Percentiles rank a stretch among this genome's conserved stretches.
Evolutionary conservation across 306 rosid species (phyloP).

Genomic region (Alnus rubra): DNA sequence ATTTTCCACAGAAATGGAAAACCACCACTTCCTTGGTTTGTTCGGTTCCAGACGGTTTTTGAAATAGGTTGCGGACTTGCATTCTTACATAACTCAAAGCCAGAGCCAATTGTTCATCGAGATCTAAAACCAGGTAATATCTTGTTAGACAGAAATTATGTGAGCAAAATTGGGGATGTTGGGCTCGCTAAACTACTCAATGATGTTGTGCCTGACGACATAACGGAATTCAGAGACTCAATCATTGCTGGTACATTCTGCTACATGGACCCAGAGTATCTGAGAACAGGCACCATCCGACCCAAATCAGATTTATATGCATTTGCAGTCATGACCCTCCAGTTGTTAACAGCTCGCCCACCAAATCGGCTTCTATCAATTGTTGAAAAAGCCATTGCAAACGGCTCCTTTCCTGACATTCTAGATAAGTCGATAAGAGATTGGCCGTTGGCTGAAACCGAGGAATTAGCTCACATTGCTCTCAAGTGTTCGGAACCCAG

Average conservation of each 20-base stretch:
- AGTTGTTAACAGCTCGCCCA: constrained; percentile 62
- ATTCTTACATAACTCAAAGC: constrained; percentile 80
- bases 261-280: constrained; percentile 98
- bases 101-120: constrained; percentile 86
- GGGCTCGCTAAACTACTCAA: constrained; percentile 80
- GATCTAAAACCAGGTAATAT: constrained; percentile 94
- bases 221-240: constrained; percentile 84
- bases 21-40: constrained; percentile 78
- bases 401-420: constrained; percentile 49
- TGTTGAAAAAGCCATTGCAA: constrained; percentile 66
- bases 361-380: constrained; percentile 62
- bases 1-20: constrained; percentile 48
- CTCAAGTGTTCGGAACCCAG: constrained; percentile 71
- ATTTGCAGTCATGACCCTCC: constrained; percentile 77
- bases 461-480: constrained; percentile 66
- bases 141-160: constrained; percentile 71
- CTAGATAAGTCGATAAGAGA: constrained; percentile 72
- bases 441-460: constrained; percentile 82
- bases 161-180: constrained; percentile 87
- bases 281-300: constrained; percentile 85
- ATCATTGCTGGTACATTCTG: constrained; percentile 84
- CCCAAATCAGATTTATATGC: constrained; percentile 94
- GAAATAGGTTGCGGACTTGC: constrained; percentile 91
- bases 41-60: constrained; percentile 62
- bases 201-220: constrained; percentile 75